Evolutionary conservation across 257 asterid species (phyloP).

Genomic region (Perilla frutescens): DNA sequence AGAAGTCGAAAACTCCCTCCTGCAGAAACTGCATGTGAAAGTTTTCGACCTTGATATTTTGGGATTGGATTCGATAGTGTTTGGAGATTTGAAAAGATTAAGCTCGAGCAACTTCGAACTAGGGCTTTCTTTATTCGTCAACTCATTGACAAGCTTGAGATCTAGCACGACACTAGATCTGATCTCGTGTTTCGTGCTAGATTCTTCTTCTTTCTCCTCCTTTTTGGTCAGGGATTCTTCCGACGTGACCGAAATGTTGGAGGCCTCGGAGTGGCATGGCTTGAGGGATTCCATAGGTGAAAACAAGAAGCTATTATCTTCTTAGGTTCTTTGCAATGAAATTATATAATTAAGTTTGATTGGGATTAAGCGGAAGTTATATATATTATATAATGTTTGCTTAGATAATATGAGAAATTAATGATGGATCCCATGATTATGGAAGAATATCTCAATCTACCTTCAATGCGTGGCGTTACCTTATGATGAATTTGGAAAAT

Average conservation of each 20-base stretch:
- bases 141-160: conserved; percentile 42
- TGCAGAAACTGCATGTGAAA: conserved; percentile 64
- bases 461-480: conserved; percentile 48
- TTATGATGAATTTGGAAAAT: conserved; percentile 25
- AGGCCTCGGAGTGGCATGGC: conserved; percentile 49
- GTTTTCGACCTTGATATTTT: conserved; percentile 37
- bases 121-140: conserved; percentile 20
- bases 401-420: conserved; percentile 19
- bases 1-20: conserved; percentile 68
- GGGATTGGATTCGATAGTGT: conserved; percentile 26
- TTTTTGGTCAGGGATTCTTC: conserved; percentile 33
- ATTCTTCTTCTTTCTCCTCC: conserved; percentile 29
- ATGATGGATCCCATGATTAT: conserved; percentile 43
- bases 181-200: conserved; percentile 21
- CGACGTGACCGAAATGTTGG: conserved; percentile 52
- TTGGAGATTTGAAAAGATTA: conserved; percentile 42
- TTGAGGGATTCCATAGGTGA: conserved; percentile 39
- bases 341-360: not conserved
- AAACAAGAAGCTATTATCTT: not conserved
- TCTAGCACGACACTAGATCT: conserved; percentile 36
- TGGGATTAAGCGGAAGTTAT: not conserved
- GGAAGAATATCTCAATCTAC: conserved; percentile 47
- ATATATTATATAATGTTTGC: not conserved
- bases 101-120: conserved; percentile 44
- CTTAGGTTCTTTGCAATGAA: too few species aligned